Percentiles rank a stretch among this genome's conserved stretches.
Conservation (phyloP, 768 basidiomycete species). For the Lyophyllum decastes region DNA sequence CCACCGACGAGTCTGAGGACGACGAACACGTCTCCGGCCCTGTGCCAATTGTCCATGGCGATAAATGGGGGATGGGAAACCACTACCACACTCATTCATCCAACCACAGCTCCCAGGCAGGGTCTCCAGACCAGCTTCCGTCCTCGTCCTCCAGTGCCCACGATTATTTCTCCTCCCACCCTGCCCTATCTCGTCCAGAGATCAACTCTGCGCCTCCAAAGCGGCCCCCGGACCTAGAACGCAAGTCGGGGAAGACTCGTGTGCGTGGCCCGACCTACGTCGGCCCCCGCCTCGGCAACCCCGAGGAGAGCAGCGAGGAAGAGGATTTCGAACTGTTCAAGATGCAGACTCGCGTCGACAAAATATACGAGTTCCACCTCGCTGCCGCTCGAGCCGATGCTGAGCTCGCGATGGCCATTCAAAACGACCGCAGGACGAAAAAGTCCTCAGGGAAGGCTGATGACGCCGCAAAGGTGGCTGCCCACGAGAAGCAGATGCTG, state of each 20-base stretch:
- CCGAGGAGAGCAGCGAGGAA: constrained; percentile 32
- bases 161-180: constrained; percentile 25
- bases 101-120: constrained; percentile 26
- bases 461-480: constrained; percentile 30
- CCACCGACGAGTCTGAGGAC: constrained; percentile 30
- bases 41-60: constrained; percentile 12
- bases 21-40: constrained; percentile 27
- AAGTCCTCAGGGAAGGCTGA: constrained; percentile 29
- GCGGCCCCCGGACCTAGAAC: constrained; percentile 20
- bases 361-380: constrained; percentile 54
- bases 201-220: constrained; percentile 15
- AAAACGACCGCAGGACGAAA: constrained; percentile 34
- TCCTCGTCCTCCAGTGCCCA: constrained; percentile 20
- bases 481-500: constrained; percentile 40
- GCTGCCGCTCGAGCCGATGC: constrained; percentile 45
- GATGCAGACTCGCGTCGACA: constrained; percentile 43
- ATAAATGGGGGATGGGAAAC: constrained; percentile 17
- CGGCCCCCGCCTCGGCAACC: constrained; percentile 33
- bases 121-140: constrained; percentile 22
- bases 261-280: constrained; percentile 31
- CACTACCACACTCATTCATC: constrained; percentile 14
- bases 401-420: constrained; percentile 39
- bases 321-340: constrained; percentile 46
- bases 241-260: constrained; percentile 17
- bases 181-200: constrained; percentile 5